Conservation (phyloP, 768 basidiomycete species). For the Macrocybe gigantea region DNA sequence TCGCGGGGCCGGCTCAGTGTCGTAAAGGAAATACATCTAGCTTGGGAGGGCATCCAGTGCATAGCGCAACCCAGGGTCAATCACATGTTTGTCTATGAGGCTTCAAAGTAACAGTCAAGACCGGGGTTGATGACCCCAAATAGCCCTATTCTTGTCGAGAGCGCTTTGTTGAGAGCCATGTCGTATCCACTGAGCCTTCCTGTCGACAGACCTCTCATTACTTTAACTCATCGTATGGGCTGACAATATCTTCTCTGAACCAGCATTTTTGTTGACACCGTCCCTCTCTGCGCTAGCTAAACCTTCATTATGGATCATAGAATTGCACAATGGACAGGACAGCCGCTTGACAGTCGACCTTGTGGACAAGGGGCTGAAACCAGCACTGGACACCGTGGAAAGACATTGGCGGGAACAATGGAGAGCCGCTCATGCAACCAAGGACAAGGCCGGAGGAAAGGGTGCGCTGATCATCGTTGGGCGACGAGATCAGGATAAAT, state of each 20-base stretch:
- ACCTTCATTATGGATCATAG: constrained; percentile 65
- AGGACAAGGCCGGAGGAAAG: constrained; percentile 46
- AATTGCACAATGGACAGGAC: constrained; percentile 75
- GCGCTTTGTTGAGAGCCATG: constrained; percentile 19
- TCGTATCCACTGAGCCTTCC: constrained; percentile 48
- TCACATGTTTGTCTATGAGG: constrained; percentile 14
- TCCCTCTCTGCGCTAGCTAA: constrained; percentile 35
- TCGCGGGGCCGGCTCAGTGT: too few species aligned
- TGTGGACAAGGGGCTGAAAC: constrained; percentile 54
- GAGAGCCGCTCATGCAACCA: constrained; percentile 33
- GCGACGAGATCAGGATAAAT: constrained; percentile 72
- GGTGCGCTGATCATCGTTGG: constrained; percentile 79
- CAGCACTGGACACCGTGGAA: constrained; percentile 71
- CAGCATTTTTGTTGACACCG: neutral
- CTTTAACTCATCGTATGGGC: constrained; percentile 58
- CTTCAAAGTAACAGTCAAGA: too few species aligned
- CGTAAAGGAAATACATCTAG: too few species aligned
- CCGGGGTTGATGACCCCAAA: neutral
- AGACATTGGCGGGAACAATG: constrained; percentile 59
- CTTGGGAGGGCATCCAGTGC: too few species aligned
- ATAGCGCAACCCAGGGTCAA: constrained; percentile 3
- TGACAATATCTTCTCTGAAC: neutral
- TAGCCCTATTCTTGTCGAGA: neutral
- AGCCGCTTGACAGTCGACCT: constrained; percentile 58
- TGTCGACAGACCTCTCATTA: constrained; percentile 44